These are phyloP conservation scores for Daldinia grandis DNA, from an alignment of 495 filamentous ascomycete genomes.

Conservation along the genomic window DNA sequence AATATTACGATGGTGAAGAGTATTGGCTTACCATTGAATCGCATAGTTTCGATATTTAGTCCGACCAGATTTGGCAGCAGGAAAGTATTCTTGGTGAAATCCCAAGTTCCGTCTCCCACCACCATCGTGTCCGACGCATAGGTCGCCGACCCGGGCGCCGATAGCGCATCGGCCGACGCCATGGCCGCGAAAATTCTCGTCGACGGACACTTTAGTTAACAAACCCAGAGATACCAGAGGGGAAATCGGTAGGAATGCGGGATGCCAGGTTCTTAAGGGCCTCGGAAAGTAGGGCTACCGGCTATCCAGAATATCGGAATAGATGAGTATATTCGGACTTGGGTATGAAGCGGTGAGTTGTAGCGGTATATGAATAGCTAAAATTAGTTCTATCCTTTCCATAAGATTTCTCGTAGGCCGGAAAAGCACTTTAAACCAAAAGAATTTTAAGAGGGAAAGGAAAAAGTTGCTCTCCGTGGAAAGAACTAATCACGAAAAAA, in stretches of 20 bases:
- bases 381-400: conserved; percentile 15
- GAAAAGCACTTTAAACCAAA: background rate
- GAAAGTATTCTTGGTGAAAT: conserved; percentile 82
- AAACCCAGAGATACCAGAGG: background rate
- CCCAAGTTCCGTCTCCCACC: conserved; percentile 95
- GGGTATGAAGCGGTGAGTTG: conserved; percentile 19
- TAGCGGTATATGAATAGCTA: conserved; percentile 19
- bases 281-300: conserved; percentile 16
- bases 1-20: background rate
- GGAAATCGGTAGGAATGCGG: conserved; percentile 31
- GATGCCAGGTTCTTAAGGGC: conserved; percentile 18
- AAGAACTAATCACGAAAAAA: conserved; percentile 23
- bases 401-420: conserved; percentile 5
- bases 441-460: conserved; percentile 6
- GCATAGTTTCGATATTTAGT: conserved; percentile 92
- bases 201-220: conserved; percentile 9
- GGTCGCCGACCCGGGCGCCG: conserved; percentile 80
- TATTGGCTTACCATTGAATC: conserved; percentile 82
- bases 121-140: conserved; percentile 84
- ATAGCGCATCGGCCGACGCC: conserved; percentile 64
- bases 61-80: conserved; percentile 86
- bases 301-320: conserved; percentile 4
- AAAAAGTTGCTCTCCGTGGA: conserved; percentile 6
- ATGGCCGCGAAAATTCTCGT: conserved; percentile 51
- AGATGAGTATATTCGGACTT: conserved; percentile 8